A percentile compares a stretch with the other conserved stretches of the same genome.
phyloP scores from a whole-genome alignment of 2,329 filamentous ascomycete genomes.

The Aureobasidium sp. region DNA sequence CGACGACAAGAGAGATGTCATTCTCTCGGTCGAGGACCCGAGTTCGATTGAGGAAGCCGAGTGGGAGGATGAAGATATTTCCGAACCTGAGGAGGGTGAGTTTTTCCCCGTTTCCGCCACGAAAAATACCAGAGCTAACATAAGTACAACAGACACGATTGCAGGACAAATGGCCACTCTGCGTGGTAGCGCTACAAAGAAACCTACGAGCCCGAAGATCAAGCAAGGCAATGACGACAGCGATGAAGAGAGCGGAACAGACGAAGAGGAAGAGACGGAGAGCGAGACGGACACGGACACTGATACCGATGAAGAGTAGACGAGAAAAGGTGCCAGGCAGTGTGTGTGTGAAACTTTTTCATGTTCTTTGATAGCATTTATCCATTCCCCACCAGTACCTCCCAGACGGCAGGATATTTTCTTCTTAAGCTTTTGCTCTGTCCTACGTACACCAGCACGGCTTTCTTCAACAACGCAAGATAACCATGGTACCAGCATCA shows the following conservation, averaged over 20 bases:
- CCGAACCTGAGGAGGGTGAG: conserved; percentile 95
- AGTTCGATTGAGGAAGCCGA: conserved; percentile 72
- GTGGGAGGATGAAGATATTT: conserved; percentile 64
- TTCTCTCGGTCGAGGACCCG: conserved; percentile 80
- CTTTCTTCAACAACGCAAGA: too few species aligned
- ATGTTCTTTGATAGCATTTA: too few species aligned
- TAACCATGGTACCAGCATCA: too few species aligned
- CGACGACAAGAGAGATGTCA: conserved; percentile 86
- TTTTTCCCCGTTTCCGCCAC: conserved; percentile 17
- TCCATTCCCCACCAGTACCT: too few species aligned
- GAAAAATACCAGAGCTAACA: too few species aligned
- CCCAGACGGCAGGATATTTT: too few species aligned
- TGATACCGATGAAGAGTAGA: conserved; percentile 68
- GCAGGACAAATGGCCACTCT: conserved; percentile 33
- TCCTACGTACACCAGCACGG: too few species aligned
- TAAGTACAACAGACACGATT: conserved; percentile 26
- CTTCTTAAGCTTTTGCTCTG: too few species aligned
- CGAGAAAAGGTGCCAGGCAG: too few species aligned
- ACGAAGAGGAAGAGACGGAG: conserved; percentile 29
- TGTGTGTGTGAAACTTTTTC: too few species aligned
- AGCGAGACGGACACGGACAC: conserved; percentile 45
- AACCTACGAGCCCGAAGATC: conserved; percentile 9
- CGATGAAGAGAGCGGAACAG: conserved; percentile 32
- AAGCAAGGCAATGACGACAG: conserved; percentile 23
- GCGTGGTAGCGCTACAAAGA: conserved; percentile 27